phyloP scores from a whole-genome alignment of 1,284 basidiomycete species.

The Lentinula novae-zelandiae region DNA sequence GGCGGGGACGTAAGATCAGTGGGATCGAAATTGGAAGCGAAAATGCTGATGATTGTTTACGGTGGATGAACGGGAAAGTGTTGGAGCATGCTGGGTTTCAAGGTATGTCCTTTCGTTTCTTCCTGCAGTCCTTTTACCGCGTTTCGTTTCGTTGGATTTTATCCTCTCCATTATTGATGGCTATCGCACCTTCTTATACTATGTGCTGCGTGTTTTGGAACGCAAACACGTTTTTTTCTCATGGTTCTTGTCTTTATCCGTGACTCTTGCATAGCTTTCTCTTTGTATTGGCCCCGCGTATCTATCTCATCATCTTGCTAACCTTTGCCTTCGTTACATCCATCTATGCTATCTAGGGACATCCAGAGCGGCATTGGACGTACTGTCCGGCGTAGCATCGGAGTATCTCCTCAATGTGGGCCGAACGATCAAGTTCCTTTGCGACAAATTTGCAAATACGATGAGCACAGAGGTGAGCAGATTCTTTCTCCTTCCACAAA shows the following conservation, averaged over 20 bases:
- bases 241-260: neutral
- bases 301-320: neutral
- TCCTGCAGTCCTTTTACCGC: neutral
- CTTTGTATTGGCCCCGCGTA: neutral
- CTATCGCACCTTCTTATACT: neutral
- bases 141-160: neutral
- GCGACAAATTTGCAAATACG: conserved; percentile 74
- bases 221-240: neutral
- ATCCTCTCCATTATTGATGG: neutral
- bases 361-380: conserved; percentile 70
- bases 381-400: conserved; percentile 74
- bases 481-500: neutral
- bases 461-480: conserved; percentile 79
- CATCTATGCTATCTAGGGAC: conserved; percentile 38
- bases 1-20: conserved; percentile 13
- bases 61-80: conserved; percentile 71
- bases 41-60: conserved; percentile 57
- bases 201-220: neutral
- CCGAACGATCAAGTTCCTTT: conserved; percentile 76
- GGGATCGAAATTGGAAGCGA: conserved; percentile 48
- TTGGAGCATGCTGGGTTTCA: conserved; percentile 89
- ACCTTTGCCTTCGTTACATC: neutral
- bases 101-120: conserved; percentile 43
- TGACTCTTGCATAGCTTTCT: neutral
- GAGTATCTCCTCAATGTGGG: conserved; percentile 89